Percentiles rank a stretch among this genome's conserved stretches.
Evolutionary conservation across 306 rosid species (phyloP).

Genomic region (Malus sieversii): DNA sequence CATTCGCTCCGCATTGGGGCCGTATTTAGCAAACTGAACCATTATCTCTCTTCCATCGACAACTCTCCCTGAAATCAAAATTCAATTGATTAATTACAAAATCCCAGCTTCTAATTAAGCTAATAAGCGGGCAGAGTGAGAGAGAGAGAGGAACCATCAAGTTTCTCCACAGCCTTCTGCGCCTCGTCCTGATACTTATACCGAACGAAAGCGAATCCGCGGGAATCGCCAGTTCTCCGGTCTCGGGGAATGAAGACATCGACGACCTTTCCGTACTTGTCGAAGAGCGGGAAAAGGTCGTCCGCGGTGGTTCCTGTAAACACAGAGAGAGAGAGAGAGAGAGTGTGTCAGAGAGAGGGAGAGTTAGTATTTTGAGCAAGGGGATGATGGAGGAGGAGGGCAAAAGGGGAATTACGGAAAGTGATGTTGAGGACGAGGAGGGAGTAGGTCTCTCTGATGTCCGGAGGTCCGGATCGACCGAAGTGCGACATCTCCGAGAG

Average conservation of each 20-base stretch:
- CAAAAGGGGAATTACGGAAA: conserved; percentile 32
- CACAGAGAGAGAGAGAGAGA: neutral
- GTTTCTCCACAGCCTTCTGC: conserved; percentile 60
- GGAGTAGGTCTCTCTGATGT: conserved; percentile 71
- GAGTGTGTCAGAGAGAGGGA: neutral
- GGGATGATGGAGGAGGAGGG: neutral
- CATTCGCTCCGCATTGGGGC: conserved; percentile 76
- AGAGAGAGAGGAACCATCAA: conserved; percentile 37
- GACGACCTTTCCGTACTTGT: conserved; percentile 72
- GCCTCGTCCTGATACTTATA: conserved; percentile 75
- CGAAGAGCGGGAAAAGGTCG: conserved; percentile 65
- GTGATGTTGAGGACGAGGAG: conserved; percentile 80
- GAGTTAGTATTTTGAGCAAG: neutral
- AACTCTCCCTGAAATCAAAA: conserved; percentile 38
- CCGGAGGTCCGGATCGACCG: conserved; percentile 77
- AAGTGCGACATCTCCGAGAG: conserved; percentile 55
- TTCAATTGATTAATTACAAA: neutral
- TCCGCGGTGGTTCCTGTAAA: conserved; percentile 60
- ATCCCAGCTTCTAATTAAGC: neutral
- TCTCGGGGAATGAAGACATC: conserved; percentile 71
- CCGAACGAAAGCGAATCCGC: conserved; percentile 70
- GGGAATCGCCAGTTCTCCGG: conserved; percentile 67
- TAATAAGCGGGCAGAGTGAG: neutral
- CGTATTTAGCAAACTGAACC: conserved; percentile 82
- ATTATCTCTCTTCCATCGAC: conserved; percentile 74